phyloP scores from a whole-genome alignment of 352 stramenopile species.

The Phytophthora idaei region DNA sequence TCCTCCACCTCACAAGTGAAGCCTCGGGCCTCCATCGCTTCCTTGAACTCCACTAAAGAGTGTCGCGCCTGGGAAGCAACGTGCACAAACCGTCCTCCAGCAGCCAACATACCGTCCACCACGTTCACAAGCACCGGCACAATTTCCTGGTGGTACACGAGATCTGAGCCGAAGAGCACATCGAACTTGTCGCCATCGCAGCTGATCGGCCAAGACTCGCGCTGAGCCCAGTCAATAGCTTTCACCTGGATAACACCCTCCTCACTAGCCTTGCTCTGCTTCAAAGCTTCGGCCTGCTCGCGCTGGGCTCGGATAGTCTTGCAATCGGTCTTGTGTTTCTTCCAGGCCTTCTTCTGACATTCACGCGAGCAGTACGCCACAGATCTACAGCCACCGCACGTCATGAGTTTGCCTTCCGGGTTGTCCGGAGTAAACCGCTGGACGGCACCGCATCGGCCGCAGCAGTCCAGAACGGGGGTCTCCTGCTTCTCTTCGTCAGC shows the following conservation, averaged over 20 bases:
- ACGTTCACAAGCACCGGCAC: constrained; percentile 78
- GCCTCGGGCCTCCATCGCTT: constrained; percentile 70
- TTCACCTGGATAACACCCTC: constrained; percentile 57
- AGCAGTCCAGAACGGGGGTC: constrained; percentile 43
- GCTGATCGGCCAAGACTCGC: constrained; percentile 68
- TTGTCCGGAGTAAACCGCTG: constrained; percentile 85
- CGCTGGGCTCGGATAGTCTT: constrained; percentile 60
- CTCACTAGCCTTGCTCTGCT: constrained; percentile 20
- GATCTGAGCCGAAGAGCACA: constrained; percentile 81
- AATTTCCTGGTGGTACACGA: constrained; percentile 89
- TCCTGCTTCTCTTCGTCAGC: constrained; percentile 38
- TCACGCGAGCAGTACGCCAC: constrained; percentile 86
- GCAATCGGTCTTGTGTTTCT: constrained; percentile 83
- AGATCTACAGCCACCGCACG: constrained; percentile 73
- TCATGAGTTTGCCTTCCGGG: constrained; percentile 87
- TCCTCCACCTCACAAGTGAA: constrained; percentile 69
- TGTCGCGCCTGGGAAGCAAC: constrained; percentile 82
- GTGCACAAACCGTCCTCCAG: constrained; percentile 71
- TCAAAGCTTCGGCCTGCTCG: constrained; percentile 32
- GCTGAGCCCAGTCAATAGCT: constrained; percentile 83
- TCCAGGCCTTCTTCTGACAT: constrained; percentile 90
- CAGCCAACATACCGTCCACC: constrained; percentile 70
- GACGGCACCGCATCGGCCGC: constrained; percentile 67
- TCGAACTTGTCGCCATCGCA: constrained; percentile 56
- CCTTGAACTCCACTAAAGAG: constrained; percentile 84